Base-by-base conservation (phyloP, 129 eudicot genomes). In the Saussurea involucrata region DNA sequence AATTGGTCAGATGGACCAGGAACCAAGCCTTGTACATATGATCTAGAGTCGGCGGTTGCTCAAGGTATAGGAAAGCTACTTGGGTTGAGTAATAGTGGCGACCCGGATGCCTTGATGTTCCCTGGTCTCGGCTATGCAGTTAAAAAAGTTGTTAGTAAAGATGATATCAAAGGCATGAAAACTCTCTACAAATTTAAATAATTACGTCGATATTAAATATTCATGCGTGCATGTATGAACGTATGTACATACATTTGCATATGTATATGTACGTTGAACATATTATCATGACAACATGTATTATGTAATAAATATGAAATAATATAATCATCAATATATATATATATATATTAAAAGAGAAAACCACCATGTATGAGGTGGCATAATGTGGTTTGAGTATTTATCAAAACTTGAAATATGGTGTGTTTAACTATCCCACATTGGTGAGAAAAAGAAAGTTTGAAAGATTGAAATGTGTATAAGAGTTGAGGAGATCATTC, bases 131-230 rank as follows among this genome's bases (percentile, higher is more conserved):
- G 24, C 8, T 0, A 12, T 4, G 79, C 72, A 42, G n/a, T 0
- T n/a, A 8, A 25, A 17, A 27, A 76, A 42, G 8, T 65, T 76
- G 72, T n/a, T n/a, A 18, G 12, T 11, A 0, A 6, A 0, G 80
- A 76, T 76, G 80, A 76, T 46, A 65, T 76, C 65, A 65, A 27
- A 0, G 80, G 80, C 10, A 40, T 76, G 6, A 65, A 27, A 65
- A 17, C 22, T 49, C 60, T 49, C 8, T 49, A 15, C n/a, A 49
- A 49, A 49, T 22, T 49, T 49, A 49, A 49, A 17, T 49, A 49
- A 17, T 17, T 17, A 4, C 5, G 46, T 10, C 10, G 15, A 13
- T 37, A 37, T 37, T 37, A 37, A 9, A 37, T 10, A 37, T 9
- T 37, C 20, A 13, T 13, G 1, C 58, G 17, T 15, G 8, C 8